These are phyloP conservation scores for Penicillium ucsense DNA, from an alignment of 495 filamentous ascomycete species.

Conservation along the genomic window DNA sequence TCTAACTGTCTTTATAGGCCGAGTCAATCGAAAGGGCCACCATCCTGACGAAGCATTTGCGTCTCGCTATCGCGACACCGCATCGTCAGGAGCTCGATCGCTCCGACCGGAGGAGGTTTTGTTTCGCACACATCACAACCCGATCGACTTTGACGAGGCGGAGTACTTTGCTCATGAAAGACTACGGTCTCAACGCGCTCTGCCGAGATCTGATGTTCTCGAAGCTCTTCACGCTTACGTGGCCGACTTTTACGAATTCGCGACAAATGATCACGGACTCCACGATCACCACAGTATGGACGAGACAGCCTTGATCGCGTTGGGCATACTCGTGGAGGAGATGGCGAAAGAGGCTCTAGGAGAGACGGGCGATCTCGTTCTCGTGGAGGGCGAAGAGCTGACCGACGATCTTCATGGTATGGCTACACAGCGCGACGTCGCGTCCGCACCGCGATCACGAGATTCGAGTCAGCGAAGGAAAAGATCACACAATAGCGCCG, in stretches of 20 bases:
- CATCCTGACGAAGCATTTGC: conserved; percentile 22
- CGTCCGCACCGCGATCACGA: neutral
- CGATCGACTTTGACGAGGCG: conserved; percentile 59
- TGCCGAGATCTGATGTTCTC: conserved; percentile 69
- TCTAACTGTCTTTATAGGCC: conserved; percentile 29
- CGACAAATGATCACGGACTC: conserved; percentile 19
- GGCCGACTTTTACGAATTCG: conserved; percentile 56
- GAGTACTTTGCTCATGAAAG: conserved; percentile 55
- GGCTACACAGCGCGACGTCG: conserved; percentile 3
- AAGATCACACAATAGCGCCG: conserved; percentile 9
- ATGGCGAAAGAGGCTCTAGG: conserved; percentile 53
- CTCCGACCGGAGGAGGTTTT: conserved; percentile 68
- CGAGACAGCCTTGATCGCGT: conserved; percentile 71
- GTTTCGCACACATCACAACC: conserved; percentile 52
- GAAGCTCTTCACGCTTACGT: conserved; percentile 66
- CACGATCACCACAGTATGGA: conserved; percentile 63
- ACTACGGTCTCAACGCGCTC: conserved; percentile 39
- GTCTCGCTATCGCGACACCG: conserved; percentile 40
- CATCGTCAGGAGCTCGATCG: conserved; percentile 40
- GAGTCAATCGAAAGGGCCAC: conserved; percentile 36
- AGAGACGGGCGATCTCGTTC: conserved; percentile 61
- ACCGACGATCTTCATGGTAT: conserved; percentile 12
- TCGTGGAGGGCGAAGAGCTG: conserved; percentile 53
- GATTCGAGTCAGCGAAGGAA: conserved; percentile 4
- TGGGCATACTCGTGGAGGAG: conserved; percentile 80